phyloP scores from a whole-genome alignment of 768 basidiomycete species.

The Naganishia kalamii region DNA sequence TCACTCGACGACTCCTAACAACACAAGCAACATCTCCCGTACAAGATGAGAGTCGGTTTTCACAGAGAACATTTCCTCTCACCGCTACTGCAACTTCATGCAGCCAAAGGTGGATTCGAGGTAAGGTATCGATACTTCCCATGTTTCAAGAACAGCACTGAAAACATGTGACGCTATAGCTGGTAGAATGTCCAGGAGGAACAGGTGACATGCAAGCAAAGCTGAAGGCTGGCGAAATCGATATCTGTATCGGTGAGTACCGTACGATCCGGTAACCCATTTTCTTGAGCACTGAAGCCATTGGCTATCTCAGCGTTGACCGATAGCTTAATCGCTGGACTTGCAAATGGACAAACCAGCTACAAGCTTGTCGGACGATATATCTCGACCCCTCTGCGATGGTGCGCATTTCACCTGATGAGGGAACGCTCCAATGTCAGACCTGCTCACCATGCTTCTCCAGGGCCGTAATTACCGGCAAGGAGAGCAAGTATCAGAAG shows the following conservation, averaged over 20 bases:
- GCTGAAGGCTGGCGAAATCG: conserved; percentile 44
- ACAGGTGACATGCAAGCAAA: conserved; percentile 49
- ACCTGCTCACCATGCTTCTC: neutral
- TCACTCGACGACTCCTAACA: too few species aligned
- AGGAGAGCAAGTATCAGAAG: conserved; percentile 60
- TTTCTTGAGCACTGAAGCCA: neutral
- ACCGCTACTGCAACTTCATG: conserved; percentile 78
- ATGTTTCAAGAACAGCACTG: conserved; percentile 52
- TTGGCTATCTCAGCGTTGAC: conserved; percentile 58
- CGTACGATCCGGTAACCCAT: neutral
- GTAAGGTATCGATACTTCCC: neutral
- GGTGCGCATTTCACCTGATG: conserved; percentile 49
- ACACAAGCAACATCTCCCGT: too few species aligned
- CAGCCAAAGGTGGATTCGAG: conserved; percentile 52
- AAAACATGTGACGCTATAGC: conserved; percentile 31
- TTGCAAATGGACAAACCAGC: conserved; percentile 76
- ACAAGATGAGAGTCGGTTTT: conserved; percentile 46
- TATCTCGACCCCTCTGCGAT: conserved; percentile 80
- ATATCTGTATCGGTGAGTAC: conserved; percentile 38
- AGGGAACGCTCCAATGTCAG: neutral
- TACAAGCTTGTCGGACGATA: conserved; percentile 92
- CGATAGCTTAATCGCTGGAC: conserved; percentile 82
- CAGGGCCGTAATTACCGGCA: conserved; percentile 88
- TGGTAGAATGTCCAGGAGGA: conserved; percentile 73
- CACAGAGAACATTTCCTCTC: conserved; percentile 69